These are phyloP conservation scores for Lachancea dasiensis DNA, from an alignment of 805 yeast genomes.

Conservation along the genomic window DNA sequence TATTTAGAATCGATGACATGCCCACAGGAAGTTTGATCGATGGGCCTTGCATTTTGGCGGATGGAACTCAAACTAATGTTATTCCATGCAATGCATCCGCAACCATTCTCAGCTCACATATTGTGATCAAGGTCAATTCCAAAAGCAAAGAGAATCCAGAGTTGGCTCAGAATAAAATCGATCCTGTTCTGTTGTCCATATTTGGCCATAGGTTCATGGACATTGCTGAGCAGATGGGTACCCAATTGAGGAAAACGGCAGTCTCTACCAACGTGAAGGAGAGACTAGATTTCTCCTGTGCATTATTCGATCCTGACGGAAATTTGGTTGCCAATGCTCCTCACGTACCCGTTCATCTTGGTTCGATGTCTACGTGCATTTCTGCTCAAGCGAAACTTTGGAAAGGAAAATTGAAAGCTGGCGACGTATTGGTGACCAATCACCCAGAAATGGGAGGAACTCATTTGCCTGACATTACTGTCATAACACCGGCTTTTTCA, in stretches of 20 bases:
- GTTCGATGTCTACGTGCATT: constrained; percentile 80
- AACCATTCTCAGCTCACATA: constrained; percentile 35
- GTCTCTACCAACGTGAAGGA: constrained; percentile 82
- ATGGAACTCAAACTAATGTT: constrained; percentile 74
- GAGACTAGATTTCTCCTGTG: constrained; percentile 79
- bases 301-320: constrained; percentile 71
- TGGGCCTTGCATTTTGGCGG: constrained; percentile 78
- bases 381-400: constrained; percentile 58
- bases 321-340: constrained; percentile 84
- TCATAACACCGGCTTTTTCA: constrained; percentile 83
- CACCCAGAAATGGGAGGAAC: constrained; percentile 86
- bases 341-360: constrained; percentile 80
- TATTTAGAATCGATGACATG: constrained; percentile 51
- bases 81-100: constrained; percentile 43
- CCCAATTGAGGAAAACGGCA: constrained; percentile 69
- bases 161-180: constrained; percentile 10
- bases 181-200: constrained; percentile 68
- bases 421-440: constrained; percentile 73
- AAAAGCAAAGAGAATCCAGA: constrained; percentile 9
- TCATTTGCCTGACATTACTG: constrained; percentile 86
- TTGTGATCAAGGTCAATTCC: constrained; percentile 32
- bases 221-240: constrained; percentile 88
- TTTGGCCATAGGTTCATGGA: constrained; percentile 85
- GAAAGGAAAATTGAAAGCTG: constrained; percentile 57
- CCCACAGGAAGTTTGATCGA: constrained; percentile 44